A percentile compares a stretch with the other conserved stretches of the same genome.
Evolutionary conservation across 140 eudicot species (phyloP).

Genomic region (Erigeron philadelphicus): DNA sequence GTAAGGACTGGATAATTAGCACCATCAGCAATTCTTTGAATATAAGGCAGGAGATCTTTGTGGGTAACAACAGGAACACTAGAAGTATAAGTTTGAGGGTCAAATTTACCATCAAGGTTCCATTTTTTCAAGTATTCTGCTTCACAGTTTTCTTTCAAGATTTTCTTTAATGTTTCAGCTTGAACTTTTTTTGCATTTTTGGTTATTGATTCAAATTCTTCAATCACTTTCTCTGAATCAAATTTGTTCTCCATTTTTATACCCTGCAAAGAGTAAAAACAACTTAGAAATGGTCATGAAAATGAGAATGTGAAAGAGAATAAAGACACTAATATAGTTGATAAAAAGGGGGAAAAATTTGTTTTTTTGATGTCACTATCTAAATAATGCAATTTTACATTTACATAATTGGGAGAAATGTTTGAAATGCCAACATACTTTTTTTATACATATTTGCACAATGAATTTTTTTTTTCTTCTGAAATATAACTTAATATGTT

Average conservation of each 20-base stretch:
- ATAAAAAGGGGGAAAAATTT: not conserved
- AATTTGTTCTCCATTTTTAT: conserved; percentile 30
- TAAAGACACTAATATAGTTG: not conserved
- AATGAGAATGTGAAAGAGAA: not conserved
- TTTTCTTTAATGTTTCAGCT: conserved; percentile 54
- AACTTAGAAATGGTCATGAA: not conserved
- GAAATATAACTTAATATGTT: too few species aligned
- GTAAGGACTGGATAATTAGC: conserved; percentile 60
- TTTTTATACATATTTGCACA: too few species aligned
- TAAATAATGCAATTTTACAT: conserved; percentile 18
- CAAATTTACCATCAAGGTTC: conserved; percentile 69
- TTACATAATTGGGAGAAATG: too few species aligned
- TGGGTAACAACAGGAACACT: conserved; percentile 80
- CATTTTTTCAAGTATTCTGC: conserved; percentile 65
- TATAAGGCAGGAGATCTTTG: conserved; percentile 78
- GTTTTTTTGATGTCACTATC: conserved; percentile 17
- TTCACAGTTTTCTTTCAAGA: conserved; percentile 58
- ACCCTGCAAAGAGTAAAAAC: conserved; percentile 8
- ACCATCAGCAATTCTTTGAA: conserved; percentile 67
- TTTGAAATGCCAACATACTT: too few species aligned
- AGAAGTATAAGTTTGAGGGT: conserved; percentile 47
- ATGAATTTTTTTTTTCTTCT: too few species aligned
- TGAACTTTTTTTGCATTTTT: conserved; percentile 68
- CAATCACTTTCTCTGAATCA: conserved; percentile 31
- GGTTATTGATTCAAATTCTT: conserved; percentile 34